A percentile compares a stretch with the other conserved stretches of the same genome.
Evolutionary conservation across 805 yeast species (phyloP).

Genomic region (Saturnispora mendoncae): DNA sequence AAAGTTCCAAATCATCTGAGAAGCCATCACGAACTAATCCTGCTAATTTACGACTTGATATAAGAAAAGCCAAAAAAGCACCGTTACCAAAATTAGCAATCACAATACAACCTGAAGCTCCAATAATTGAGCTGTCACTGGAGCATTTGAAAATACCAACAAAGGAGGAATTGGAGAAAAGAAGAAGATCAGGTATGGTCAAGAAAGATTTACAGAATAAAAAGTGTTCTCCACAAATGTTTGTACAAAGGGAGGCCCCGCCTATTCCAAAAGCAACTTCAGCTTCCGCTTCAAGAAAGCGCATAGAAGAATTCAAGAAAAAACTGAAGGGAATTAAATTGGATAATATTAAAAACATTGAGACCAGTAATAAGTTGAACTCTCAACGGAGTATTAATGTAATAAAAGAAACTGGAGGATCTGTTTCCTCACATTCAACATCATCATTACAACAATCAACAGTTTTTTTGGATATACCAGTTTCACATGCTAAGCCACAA

Average conservation of each 20-base stretch:
- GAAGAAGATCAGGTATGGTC: background rate
- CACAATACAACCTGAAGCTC: background rate
- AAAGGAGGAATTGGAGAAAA: conserved; percentile 5
- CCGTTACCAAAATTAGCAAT: background rate
- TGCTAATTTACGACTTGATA: background rate
- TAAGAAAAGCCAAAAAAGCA: background rate
- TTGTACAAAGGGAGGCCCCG: conserved; percentile 19
- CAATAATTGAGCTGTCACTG: background rate
- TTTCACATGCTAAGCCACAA: no score
- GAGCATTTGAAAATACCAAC: conserved; percentile 6
- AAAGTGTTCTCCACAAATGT: no score
- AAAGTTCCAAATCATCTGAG: background rate
- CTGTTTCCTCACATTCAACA: no score
- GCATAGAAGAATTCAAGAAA: conserved; percentile 19
- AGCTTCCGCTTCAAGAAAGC: conserved; percentile 13
- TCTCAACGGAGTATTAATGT: background rate
- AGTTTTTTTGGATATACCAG: no score
- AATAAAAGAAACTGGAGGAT: background rate
- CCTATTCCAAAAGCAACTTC: conserved; percentile 15
- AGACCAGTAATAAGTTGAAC: background rate
- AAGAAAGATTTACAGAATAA: background rate
- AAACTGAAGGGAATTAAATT: conserved; percentile 16
- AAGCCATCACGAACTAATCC: background rate
- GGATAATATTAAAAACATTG: background rate
- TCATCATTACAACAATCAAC: no score